Evolutionary conservation across 495 filamentous ascomycete species (phyloP).

Genomic region (Staphylotrichum tortipilum): DNA sequence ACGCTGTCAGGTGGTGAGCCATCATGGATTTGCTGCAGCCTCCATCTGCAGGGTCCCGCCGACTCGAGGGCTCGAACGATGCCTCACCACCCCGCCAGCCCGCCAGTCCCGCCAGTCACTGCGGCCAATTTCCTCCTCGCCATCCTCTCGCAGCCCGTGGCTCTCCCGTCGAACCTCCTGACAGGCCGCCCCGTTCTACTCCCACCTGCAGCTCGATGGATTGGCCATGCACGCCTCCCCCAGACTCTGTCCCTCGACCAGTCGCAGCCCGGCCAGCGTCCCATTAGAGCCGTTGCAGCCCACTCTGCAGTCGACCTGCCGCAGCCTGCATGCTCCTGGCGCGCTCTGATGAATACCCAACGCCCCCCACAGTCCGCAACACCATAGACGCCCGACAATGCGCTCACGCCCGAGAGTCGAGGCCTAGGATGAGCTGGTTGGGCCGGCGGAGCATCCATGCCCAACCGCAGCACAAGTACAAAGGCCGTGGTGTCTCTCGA

Average conservation of each 20-base stretch:
- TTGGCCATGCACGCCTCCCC: slow-evolving; percentile 3
- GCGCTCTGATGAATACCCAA: slow-evolving; percentile 19
- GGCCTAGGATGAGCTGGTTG: neutral
- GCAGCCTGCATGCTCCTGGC: too few relatives aligned
- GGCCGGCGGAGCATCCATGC: neutral
- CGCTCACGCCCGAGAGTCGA: slow-evolving; percentile 11
- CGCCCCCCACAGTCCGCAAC: slow-evolving; percentile 15
- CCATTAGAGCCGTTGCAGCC: slow-evolving; percentile 20
- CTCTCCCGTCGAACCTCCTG: slow-evolving; percentile 10
- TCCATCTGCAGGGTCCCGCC: too few relatives aligned
- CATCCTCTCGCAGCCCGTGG: neutral
- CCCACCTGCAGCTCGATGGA: slow-evolving; percentile 11
- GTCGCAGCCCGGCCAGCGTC: slow-evolving; percentile 17
- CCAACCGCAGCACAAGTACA: slow-evolving; percentile 16
- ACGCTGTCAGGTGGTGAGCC: slow-evolving; percentile 31
- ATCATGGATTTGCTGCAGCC: too few relatives aligned
- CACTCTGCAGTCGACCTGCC: slow-evolving; percentile 12
- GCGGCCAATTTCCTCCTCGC: slow-evolving; percentile 14
- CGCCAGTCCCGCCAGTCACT: slow-evolving; percentile 16
- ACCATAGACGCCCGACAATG: slow-evolving; percentile 22
- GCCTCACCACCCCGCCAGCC: too few relatives aligned
- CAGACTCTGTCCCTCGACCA: slow-evolving; percentile 10
- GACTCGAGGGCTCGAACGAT: too few relatives aligned
- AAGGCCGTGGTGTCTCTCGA: slow-evolving; percentile 15
- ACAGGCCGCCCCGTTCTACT: slow-evolving; percentile 26